Base-by-base conservation (phyloP, 352 stramenopile species). In the Hyaloperonospora brassicae region DNA sequence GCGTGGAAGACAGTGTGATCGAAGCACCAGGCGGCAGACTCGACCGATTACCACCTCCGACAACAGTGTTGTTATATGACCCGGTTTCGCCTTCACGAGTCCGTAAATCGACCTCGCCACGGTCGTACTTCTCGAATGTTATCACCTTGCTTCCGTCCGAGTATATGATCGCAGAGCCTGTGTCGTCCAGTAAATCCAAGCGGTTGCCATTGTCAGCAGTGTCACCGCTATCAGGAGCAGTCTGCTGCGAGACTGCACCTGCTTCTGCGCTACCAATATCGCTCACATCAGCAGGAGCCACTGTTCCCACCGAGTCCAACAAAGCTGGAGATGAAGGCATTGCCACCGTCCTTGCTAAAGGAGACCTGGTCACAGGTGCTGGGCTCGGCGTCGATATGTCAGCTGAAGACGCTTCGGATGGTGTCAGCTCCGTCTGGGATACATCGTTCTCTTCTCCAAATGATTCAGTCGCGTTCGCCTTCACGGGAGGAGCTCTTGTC, bases 21-120 rank as follows among this genome's bases (percentile, higher is more conserved):
- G 78, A 73, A 14, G 77, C 77, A 47, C 77, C 77, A 27, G 77
- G 77, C 14, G 72, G 63, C 9, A 79, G 25, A 17, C 73, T 75
- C 0, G 66, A 64, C 22, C 73, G 73, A 41, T 87, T 83, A 30
- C 59, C 64, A 36, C 74, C 72, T 23, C 73, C 76, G 45, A 79
- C 72, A 40, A 82, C 59, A 17, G 81, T 52, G 6, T 62, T 66
- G 45, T 56, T 66, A 34, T 59, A 64, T 23, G 49, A 63, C 14
- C 43, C 59, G 40, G 44, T 70, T 43, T 17, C 60, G 49, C 72
- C 50, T 43, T 65, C 44, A 27, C 58, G 38, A 9, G 44, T 14
- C 17, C 61, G 17, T 36, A 69, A 24, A 36, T 53, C 50, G 12
- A 34, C 50, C 6, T 64, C 44, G 14, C 57, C 61, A 40, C 68